Base-by-base conservation (phyloP, 768 basidiomycete species). In the Guyanaporus albipodus region DNA sequence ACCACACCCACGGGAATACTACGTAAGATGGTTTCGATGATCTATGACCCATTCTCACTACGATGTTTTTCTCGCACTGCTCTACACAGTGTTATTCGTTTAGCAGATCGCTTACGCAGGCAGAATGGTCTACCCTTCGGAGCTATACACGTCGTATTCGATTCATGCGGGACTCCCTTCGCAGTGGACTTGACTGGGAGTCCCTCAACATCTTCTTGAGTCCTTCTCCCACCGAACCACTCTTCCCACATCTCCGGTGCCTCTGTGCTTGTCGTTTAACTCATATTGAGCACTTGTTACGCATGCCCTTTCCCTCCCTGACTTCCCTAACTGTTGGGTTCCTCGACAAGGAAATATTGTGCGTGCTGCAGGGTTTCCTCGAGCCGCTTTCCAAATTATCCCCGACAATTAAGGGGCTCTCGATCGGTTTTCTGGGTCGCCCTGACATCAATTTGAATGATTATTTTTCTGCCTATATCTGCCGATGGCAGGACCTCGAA, bases 1-100 rank as follows among this genome's bases (percentile, higher is more conserved):
- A 4, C 2, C 15, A n/a, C 5, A 4, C 10, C 0, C 2, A 1
- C 4, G 3, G n/a, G n/a, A n/a, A 18, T 7, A 26, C n/a, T n/a
- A 37, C n/a, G 38, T 24, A 22, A 18, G 24, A 10, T 12, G 3
- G 7, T 19, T 9, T 11, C n/a, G 12, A 7, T n/a, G n/a, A n/a
- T n/a, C n/a, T n/a, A n/a, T n/a, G n/a, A n/a, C n/a, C n/a, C n/a
- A n/a, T n/a, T n/a, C n/a, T n/a, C n/a, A n/a, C n/a, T n/a, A n/a
- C n/a, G n/a, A n/a, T n/a, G n/a, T n/a, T n/a, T n/a, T n/a, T n/a
- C n/a, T n/a, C n/a, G n/a, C n/a, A n/a, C n/a, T n/a, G n/a, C n/a
- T n/a, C n/a, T n/a, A n/a, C n/a, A n/a, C n/a, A n/a, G n/a, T n/a
- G n/a, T 8, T 28, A 39, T 28, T 39, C 23, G 2, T 39, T 39